Evolutionary conservation across 371 early-diverging fungal species (phyloP).

Genomic region (Mortierella sp.): DNA sequence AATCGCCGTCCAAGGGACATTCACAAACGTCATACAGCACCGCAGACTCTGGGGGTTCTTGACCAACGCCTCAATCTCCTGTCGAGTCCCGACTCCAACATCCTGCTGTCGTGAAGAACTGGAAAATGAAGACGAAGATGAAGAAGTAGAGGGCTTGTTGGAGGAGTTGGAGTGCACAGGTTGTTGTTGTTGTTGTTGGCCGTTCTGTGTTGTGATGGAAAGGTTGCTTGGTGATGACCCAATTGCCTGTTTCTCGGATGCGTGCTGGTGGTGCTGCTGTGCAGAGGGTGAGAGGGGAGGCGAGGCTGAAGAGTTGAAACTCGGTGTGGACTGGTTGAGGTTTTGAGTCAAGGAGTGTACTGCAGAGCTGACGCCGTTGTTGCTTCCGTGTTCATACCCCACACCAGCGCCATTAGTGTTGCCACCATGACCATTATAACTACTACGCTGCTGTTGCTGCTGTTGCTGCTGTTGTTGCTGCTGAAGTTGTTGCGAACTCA

Average conservation of each 20-base stretch:
- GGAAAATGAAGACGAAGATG: too few relatives aligned
- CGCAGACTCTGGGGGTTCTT: conserved; percentile 66
- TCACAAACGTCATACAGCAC: conserved; percentile 88
- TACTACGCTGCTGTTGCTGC: background rate
- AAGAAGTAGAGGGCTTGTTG: background rate
- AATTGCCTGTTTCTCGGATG: background rate
- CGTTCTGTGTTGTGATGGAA: background rate
- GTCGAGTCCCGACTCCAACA: conserved; percentile 50
- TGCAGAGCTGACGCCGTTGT: background rate
- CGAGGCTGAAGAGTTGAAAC: conserved; percentile 5
- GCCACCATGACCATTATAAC: too few relatives aligned
- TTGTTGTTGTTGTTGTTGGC: background rate
- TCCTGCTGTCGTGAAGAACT: conserved; percentile 8
- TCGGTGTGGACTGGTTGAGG: conserved; percentile 11
- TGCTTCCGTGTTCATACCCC: background rate
- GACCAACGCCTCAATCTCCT: conserved; percentile 58
- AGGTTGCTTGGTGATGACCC: background rate
- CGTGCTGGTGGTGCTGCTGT: background rate
- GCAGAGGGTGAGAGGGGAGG: conserved; percentile 11
- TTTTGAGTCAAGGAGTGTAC: background rate
- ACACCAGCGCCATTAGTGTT: background rate
- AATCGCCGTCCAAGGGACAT: conserved; percentile 84
- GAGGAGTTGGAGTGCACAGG: background rate
- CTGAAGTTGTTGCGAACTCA: background rate
- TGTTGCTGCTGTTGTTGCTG: background rate